Evolutionary conservation across 148 eudicot species (phyloP).

Genomic region (Cornus kousa): DNA sequence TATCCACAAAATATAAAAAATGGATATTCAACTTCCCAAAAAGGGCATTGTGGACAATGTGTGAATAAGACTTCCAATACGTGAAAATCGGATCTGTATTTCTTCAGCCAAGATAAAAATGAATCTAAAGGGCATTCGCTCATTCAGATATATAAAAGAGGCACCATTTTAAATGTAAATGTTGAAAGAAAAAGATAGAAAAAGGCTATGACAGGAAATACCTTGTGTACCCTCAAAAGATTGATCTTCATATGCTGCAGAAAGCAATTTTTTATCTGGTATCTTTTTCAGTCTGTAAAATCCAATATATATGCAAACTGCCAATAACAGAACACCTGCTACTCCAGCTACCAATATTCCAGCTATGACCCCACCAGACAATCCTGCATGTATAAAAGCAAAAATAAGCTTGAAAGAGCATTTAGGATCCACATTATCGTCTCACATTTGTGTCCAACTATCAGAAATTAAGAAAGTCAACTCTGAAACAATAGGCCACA

Average conservation of each 20-base stretch:
- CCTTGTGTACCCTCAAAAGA: conserved; percentile 10
- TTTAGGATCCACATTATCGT: neutral
- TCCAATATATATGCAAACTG: conserved; percentile 17
- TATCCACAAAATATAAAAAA: too few relatives aligned
- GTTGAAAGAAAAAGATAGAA: neutral
- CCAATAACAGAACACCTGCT: conserved; percentile 18
- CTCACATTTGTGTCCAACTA: conserved; percentile 8
- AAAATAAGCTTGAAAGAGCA: conserved; percentile 4
- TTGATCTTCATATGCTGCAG: conserved; percentile 20
- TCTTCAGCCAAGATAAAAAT: neutral
- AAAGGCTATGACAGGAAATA: neutral
- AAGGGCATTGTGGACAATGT: too few relatives aligned
- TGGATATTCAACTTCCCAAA: too few relatives aligned
- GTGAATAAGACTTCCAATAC: too few relatives aligned
- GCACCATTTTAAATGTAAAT: neutral
- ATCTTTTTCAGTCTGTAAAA: conserved; percentile 21
- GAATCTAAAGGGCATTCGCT: neutral
- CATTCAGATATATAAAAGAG: neutral
- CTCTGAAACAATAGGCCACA: conserved; percentile 16
- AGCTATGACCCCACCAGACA: conserved; percentile 18
- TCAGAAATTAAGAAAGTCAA: conserved; percentile 4
- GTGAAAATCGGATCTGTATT: too few relatives aligned
- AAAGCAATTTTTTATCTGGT: conserved; percentile 3
- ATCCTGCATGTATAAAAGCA: conserved; percentile 5
- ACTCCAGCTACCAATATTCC: conserved; percentile 19